A percentile compares a stretch with the other conserved stretches of the same genome.
These are phyloP conservation scores for Colletotrichum orchidophilum DNA, from an alignment of 2,329 filamentous ascomycete genomes.

Conservation along the genomic window DNA sequence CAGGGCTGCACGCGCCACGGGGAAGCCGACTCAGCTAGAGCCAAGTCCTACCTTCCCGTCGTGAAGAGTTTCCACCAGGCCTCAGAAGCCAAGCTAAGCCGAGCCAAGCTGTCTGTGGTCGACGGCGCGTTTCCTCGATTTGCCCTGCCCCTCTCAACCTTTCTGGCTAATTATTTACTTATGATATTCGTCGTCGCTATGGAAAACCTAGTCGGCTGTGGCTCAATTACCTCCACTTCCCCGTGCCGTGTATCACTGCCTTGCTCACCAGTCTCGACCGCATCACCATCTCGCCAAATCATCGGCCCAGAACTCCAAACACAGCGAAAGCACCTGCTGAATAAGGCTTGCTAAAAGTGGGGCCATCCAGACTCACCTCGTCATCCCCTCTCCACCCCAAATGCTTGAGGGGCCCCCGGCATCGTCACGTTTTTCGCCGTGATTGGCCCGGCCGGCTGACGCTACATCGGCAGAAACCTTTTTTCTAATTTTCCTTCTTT, in stretches of 20 bases:
- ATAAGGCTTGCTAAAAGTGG: constrained; percentile 27
- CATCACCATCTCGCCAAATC: neutral
- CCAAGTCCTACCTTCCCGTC: constrained; percentile 11
- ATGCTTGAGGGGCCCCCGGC: constrained; percentile 5
- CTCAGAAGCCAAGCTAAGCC: constrained; percentile 19
- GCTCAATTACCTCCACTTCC: neutral
- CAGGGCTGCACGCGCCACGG: constrained; percentile 30
- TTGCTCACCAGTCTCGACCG: neutral
- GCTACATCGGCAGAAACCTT: constrained; percentile 32
- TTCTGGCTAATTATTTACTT: neutral
- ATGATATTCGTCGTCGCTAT: neutral
- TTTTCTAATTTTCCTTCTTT: constrained; percentile 26
- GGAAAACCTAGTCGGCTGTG: constrained; percentile 6
- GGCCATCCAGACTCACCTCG: constrained; percentile 8
- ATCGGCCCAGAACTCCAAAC: neutral
- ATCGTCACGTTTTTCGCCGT: constrained; percentile 12
- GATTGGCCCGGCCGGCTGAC: constrained; percentile 22
- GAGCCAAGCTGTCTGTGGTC: constrained; percentile 14
- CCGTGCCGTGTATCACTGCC: neutral
- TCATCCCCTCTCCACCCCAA: constrained; percentile 18
- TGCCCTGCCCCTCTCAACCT: neutral
- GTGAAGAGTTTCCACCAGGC: constrained; percentile 16
- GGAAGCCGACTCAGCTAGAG: constrained; percentile 28
- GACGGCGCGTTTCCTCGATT: constrained; percentile 2
- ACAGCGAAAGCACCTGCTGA: constrained; percentile 12